Base-by-base conservation (phyloP, 495 filamentous ascomycete species). In the Hypoxylon rickii region DNA sequence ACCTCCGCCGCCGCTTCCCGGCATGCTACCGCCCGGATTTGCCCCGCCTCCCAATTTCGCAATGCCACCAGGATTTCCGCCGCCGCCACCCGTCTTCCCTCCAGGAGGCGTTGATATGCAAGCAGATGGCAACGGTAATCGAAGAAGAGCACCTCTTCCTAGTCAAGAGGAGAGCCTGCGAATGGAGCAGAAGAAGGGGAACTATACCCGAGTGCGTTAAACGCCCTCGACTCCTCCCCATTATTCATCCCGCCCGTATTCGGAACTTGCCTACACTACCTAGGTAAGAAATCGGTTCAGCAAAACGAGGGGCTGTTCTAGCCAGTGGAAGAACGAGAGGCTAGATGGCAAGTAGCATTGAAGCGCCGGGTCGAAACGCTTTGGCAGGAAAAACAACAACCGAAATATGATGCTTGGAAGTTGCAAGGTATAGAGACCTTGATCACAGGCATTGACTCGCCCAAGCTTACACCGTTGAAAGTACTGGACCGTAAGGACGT, bases 121-220 rank as follows among this genome's bases (percentile, higher is more conserved):
- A 53, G 66, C 20, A 41, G 65, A 53, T 1, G 61, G 36, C 22
- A 58, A 51, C 29, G 47, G 51, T 6, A 51, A 45, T 18, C 73
- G 83, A 39, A 77, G 79, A 67, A 70, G 87, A 47, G 86, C 77
- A 4, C 89, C 89, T 24, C 70, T 92, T 44, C 89, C 89, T 7
- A 92, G 89, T 67, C 89, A 93, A 69, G 83, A 90, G 64, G 90
- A 93, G 64, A 91, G 88, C 65, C 66, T 92, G 66, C 79, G 83
- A 58, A 83, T 87, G 76, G 87, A 91, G 69, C 87, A 90, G 76
- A 78, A 77, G 62, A 79, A 75, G 52, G 86, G 86, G 12, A 79
- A 84, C 55, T 89, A 83, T 64, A 83, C 80, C 43, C 66, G 76
- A 49, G 70, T 74, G 11, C 72, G 80, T 60, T 82, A 77, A 60